A percentile compares a stretch with the other conserved stretches of the same genome.
phyloP scores from a whole-genome alignment of 2,329 filamentous ascomycete species.

The Claviceps sp. region DNA sequence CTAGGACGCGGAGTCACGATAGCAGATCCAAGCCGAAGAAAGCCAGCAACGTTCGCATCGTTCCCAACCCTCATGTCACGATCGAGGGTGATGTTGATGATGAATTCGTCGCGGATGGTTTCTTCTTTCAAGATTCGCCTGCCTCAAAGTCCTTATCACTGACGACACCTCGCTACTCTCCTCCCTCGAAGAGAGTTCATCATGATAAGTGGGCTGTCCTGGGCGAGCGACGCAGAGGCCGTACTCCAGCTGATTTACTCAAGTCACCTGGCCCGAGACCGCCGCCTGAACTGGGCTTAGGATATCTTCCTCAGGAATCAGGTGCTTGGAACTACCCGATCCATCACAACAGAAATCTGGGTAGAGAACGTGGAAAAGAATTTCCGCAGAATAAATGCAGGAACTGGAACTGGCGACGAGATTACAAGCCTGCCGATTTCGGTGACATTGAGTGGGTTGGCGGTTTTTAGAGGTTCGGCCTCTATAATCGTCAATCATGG shows the following conservation, averaged over 20 bases:
- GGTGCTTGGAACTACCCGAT: slow-evolving; percentile 34
- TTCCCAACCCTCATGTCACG: slow-evolving; percentile 15
- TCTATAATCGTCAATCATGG: slow-evolving; percentile 44
- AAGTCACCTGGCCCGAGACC: slow-evolving; percentile 36
- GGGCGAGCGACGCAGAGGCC: slow-evolving; percentile 68
- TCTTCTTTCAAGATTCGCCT: slow-evolving; percentile 58
- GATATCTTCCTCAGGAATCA: slow-evolving; percentile 33
- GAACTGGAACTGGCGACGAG: slow-evolving; percentile 50
- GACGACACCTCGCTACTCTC: slow-evolving; percentile 43
- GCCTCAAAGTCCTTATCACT: slow-evolving; percentile 23
- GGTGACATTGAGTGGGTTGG: slow-evolving; percentile 90
- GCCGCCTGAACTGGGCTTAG: slow-evolving; percentile 35
- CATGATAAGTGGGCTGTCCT: slow-evolving; percentile 84
- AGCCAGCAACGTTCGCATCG: slow-evolving; percentile 10
- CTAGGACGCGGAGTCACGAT: slow-evolving; percentile 68
- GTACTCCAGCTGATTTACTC: slow-evolving; percentile 34
- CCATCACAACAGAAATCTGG: slow-evolving; percentile 20
- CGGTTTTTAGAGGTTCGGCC: slow-evolving; percentile 56
- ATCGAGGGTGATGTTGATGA: slow-evolving; percentile 43
- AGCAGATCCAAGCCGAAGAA: slow-evolving; percentile 32
- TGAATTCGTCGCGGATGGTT: slow-evolving; percentile 53
- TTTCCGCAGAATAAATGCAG: slow-evolving; percentile 45
- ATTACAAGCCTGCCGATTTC: slow-evolving; percentile 47
- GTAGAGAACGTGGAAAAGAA: slow-evolving; percentile 35
- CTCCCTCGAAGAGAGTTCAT: slow-evolving; percentile 47